A percentile compares a stretch with the other conserved stretches of the same genome.
Evolutionary conservation across 2,329 filamentous ascomycete species (phyloP).

Genomic region (Blumeria hordei): DNA sequence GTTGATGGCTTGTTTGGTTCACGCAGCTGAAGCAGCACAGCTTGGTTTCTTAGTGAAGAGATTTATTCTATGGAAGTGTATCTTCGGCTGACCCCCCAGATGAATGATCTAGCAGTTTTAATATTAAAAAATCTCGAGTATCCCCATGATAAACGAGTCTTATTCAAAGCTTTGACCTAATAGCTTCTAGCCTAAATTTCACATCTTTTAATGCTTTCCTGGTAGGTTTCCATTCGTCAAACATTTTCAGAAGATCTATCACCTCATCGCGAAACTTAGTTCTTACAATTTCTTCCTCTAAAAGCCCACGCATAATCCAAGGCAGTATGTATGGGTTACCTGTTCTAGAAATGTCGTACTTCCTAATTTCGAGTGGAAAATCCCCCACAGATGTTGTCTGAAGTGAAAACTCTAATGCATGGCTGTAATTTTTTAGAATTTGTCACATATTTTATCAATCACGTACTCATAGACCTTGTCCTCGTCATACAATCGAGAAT

Average conservation of each 20-base stretch:
- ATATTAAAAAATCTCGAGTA: too few relatives aligned
- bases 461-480: slow-evolving; percentile 54
- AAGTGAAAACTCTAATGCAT: slow-evolving; percentile 48
- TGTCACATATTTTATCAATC: not conserved
- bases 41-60: too few relatives aligned
- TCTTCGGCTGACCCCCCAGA: too few relatives aligned
- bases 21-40: too few relatives aligned
- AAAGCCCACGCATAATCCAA: slow-evolving; percentile 80
- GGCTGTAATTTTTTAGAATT: slow-evolving; percentile 16
- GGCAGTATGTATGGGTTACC: slow-evolving; percentile 76
- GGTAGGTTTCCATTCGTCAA: slow-evolving; percentile 77
- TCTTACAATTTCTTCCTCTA: slow-evolving; percentile 81
- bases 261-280: slow-evolving; percentile 58
- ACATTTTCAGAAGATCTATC: slow-evolving; percentile 55
- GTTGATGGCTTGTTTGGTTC: too few relatives aligned
- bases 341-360: slow-evolving; percentile 23
- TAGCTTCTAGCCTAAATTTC: slow-evolving; percentile 77
- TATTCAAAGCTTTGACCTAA: slow-evolving; percentile 49
- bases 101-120: too few relatives aligned
- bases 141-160: too few relatives aligned
- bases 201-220: slow-evolving; percentile 90
- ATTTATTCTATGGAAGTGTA: too few relatives aligned
- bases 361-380: slow-evolving; percentile 25
- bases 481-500: slow-evolving; percentile 84
- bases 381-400: slow-evolving; percentile 37